phyloP scores from a whole-genome alignment of 2,329 filamentous ascomycete genomes.

The Orbilia brochopaga region DNA sequence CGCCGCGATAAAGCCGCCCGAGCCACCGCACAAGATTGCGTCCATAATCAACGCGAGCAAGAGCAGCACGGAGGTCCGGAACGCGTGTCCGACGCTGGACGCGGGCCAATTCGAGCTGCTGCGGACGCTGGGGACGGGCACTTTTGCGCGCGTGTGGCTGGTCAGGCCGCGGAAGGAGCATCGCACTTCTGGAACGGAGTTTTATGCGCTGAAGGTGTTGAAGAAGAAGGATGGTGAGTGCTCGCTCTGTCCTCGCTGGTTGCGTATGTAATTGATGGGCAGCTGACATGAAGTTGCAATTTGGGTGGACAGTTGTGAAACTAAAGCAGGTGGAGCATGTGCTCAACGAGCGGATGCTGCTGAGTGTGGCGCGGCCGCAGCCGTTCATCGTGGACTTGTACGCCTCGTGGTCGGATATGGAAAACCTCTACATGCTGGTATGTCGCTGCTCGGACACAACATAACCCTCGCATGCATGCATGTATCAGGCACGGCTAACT shows the following conservation, averaged over 20 bases:
- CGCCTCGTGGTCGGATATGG: constrained; percentile 78
- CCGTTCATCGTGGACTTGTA: constrained; percentile 82
- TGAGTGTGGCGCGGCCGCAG: constrained; percentile 77
- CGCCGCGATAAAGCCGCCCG: constrained; percentile 6
- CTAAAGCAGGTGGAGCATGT: constrained; percentile 88
- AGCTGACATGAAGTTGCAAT: not conserved
- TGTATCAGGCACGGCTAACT: constrained; percentile 49
- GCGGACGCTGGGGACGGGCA: constrained; percentile 75
- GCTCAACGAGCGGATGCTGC: constrained; percentile 78
- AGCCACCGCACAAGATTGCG: constrained; percentile 32
- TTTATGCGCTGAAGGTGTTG: constrained; percentile 54
- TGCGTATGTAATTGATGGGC: not conserved
- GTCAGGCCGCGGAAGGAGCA: constrained; percentile 68
- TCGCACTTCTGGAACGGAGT: constrained; percentile 54
- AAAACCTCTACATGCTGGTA: constrained; percentile 79
- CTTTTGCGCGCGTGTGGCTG: constrained; percentile 82
- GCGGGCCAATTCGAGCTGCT: constrained; percentile 73
- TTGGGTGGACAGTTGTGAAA: constrained; percentile 67
- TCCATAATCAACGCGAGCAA: constrained; percentile 46
- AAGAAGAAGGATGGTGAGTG: constrained; percentile 62
- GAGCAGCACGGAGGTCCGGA: constrained; percentile 49
- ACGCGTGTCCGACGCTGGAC: constrained; percentile 57
- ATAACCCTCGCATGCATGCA: constrained; percentile 79
- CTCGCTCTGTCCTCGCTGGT: not conserved
- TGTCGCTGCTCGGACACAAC: too few species aligned